phyloP scores from a whole-genome alignment of 495 filamentous ascomycete genomes.

The Diplogelasinospora grovesii region DNA sequence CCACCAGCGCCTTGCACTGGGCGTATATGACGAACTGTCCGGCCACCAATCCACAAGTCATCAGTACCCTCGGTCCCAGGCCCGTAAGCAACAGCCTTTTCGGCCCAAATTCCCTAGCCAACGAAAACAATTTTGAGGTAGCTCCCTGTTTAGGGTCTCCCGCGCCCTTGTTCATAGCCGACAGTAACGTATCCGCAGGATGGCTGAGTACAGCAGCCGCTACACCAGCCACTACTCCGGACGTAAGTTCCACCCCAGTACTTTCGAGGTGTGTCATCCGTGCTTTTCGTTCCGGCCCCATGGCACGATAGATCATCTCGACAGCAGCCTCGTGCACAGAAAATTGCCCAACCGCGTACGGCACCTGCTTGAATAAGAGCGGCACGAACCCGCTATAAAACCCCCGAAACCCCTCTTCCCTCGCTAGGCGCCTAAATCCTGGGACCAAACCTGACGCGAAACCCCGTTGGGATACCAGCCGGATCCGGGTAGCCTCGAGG shows the following conservation, averaged over 20 bases:
- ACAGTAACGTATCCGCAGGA: constrained; percentile 83
- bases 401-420: constrained; percentile 62
- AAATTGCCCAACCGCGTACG: constrained; percentile 31
- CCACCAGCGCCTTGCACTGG: constrained; percentile 30
- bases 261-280: constrained; percentile 32
- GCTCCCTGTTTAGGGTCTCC: constrained; percentile 25
- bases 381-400: constrained; percentile 77
- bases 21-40: constrained; percentile 36
- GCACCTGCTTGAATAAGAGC: constrained; percentile 68
- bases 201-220: constrained; percentile 81
- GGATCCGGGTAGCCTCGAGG: constrained; percentile 70
- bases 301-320: constrained; percentile 27
- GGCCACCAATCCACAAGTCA: constrained; percentile 30
- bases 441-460: constrained; percentile 59
- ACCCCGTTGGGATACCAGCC: constrained; percentile 64
- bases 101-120: constrained; percentile 31
- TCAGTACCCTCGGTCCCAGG: constrained; percentile 28
- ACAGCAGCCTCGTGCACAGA: constrained; percentile 30
- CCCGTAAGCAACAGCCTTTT: constrained; percentile 23
- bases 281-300: constrained; percentile 28
- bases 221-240: constrained; percentile 80
- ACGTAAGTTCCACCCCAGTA: constrained; percentile 73
- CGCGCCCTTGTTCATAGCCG: constrained; percentile 78
- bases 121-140: constrained; percentile 29
- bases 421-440: constrained; percentile 62